Conservation (phyloP, 441 rosid genomes). For the Croton setiger region DNA sequence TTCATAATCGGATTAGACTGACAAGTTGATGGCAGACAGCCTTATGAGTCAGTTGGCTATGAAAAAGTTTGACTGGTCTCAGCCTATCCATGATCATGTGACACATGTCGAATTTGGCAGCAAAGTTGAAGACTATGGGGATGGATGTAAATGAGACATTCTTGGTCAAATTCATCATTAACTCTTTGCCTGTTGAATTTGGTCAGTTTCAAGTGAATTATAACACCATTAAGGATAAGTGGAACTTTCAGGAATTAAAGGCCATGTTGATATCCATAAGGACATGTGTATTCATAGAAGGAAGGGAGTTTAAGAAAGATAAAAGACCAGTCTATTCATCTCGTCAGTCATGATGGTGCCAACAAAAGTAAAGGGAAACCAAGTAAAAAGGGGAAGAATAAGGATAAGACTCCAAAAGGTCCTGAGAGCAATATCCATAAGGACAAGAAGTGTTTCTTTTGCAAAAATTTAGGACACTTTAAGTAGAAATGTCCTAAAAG, state of each 20-base stretch:
- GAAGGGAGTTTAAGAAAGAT: too few species aligned
- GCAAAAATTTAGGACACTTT: too few species aligned
- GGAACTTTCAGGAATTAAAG: conserved; percentile 17
- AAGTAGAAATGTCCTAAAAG: too few species aligned
- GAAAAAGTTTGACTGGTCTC: not conserved
- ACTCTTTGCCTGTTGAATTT: conserved; percentile 12
- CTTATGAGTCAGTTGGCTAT: not conserved
- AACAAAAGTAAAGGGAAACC: too few species aligned
- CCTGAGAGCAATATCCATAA: too few species aligned
- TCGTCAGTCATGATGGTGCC: too few species aligned
- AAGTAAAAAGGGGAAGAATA: too few species aligned
- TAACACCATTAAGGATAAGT: conserved; percentile 19
- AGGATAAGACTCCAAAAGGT: not conserved
- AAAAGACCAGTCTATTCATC: too few species aligned
- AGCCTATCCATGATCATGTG: not conserved
- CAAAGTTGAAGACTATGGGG: not conserved
- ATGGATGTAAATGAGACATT: not conserved
- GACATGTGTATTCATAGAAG: too few species aligned
- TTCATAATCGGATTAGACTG: not conserved
- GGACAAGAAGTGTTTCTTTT: too few species aligned
- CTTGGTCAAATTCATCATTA: not conserved
- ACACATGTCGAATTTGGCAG: not conserved
- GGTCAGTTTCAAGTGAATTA: conserved; percentile 16
- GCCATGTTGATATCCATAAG: conserved; percentile 1
- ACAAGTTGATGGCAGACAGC: not conserved